A percentile compares a stretch with the other conserved stretches of the same genome.
phyloP scores from a whole-genome alignment of 257 asterid species.

The Catharanthus roseus region DNA sequence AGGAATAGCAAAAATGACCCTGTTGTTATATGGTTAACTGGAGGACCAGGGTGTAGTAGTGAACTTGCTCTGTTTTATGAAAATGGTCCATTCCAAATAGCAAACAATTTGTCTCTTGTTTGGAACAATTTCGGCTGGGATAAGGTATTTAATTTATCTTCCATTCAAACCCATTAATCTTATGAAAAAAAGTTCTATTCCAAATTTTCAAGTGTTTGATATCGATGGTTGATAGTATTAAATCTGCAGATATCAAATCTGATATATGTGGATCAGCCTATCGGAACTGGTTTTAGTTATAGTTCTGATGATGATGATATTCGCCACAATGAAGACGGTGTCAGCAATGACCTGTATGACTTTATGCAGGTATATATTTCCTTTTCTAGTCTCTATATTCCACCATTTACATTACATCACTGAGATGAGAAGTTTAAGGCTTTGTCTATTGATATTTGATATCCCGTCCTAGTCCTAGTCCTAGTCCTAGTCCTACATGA shows the following conservation, averaged over 20 bases:
- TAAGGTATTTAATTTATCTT: background rate
- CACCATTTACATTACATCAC: background rate
- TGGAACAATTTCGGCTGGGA: slow-evolving; percentile 11
- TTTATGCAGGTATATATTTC: slow-evolving; percentile 71
- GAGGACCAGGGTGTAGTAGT: slow-evolving; percentile 16
- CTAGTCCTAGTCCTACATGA: too few relatives aligned
- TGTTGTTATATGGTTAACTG: slow-evolving; percentile 10
- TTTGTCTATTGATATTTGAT: too few relatives aligned
- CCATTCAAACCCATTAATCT: background rate
- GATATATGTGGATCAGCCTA: slow-evolving; percentile 55
- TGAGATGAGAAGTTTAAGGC: background rate
- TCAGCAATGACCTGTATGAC: slow-evolving; percentile 52
- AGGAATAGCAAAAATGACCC: slow-evolving; percentile 5
- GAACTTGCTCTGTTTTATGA: slow-evolving; percentile 8
- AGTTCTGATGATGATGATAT: slow-evolving; percentile 34
- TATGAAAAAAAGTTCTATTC: background rate
- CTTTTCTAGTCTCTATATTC: background rate
- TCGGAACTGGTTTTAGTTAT: slow-evolving; percentile 64
- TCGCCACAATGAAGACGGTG: slow-evolving; percentile 44
- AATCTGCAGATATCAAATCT: slow-evolving; percentile 35
- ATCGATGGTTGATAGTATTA: background rate
- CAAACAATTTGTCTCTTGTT: slow-evolving; percentile 5
- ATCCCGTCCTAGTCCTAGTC: too few relatives aligned
- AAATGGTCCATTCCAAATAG: slow-evolving; percentile 6
- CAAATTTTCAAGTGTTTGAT: background rate